Percentiles rank a stretch among this genome's conserved stretches.
phyloP scores from a whole-genome alignment of 345 rosid genomes.

The Corymbia maculata region DNA sequence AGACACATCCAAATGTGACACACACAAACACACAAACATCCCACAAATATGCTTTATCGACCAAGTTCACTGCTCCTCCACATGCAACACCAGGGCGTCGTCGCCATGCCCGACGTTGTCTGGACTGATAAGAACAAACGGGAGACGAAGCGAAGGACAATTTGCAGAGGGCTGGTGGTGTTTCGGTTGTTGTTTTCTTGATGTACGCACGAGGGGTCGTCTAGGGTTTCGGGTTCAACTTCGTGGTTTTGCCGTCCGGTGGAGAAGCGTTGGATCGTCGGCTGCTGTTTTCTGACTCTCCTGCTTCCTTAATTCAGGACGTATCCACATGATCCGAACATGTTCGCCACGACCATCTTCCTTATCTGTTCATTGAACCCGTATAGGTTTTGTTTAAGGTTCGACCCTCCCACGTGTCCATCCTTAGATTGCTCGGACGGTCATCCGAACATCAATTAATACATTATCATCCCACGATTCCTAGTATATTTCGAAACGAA shows the following conservation, averaged over 20 bases:
- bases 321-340: not conserved
- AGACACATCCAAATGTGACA: not conserved
- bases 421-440: not conserved
- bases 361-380: not conserved
- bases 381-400: not conserved
- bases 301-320: constrained; percentile 3
- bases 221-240: not conserved
- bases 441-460: not conserved
- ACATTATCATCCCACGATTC: not conserved
- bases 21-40: not conserved
- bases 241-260: not conserved
- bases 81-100: constrained; percentile 1
- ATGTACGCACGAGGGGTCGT: not conserved
- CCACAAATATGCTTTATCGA: not conserved
- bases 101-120: not conserved
- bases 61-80: constrained; percentile 22
- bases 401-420: not conserved
- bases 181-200: not conserved
- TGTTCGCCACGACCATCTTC: not conserved
- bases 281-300: constrained; percentile 18
- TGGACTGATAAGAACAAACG: not conserved
- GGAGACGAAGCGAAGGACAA: not conserved
- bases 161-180: not conserved
- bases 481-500: not conserved
- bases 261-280: not conserved